phyloP scores from a whole-genome alignment of 768 basidiomycete species.

The Suillus ampliporus region DNA sequence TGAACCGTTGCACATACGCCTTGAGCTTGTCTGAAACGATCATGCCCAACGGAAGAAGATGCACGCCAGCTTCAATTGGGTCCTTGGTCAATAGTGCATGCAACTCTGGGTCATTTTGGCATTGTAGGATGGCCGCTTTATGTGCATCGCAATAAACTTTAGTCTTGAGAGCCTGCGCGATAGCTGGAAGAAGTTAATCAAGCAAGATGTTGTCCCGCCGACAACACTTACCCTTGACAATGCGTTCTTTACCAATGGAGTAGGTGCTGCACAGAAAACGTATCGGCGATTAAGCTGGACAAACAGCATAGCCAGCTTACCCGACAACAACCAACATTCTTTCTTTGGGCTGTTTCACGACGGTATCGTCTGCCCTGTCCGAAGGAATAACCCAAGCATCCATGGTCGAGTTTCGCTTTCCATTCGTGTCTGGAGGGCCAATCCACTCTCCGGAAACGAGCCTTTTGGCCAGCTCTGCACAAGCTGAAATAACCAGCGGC shows the following conservation, averaged over 20 bases:
- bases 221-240: constrained; percentile 79
- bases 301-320: constrained; percentile 43
- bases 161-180: constrained; percentile 79
- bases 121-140: constrained; percentile 82
- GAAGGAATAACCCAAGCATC: constrained; percentile 54
- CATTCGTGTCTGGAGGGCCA: constrained; percentile 28
- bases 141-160: constrained; percentile 90
- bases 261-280: constrained; percentile 70
- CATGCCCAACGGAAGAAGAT: constrained; percentile 79
- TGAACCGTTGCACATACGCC: constrained; percentile 75
- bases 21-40: constrained; percentile 81
- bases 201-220: not conserved
- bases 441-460: constrained; percentile 51
- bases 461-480: constrained; percentile 78
- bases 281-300: not conserved
- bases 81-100: constrained; percentile 77
- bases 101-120: constrained; percentile 85
- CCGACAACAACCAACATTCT: constrained; percentile 72
- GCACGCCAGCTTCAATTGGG: constrained; percentile 79
- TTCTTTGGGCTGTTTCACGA: constrained; percentile 44
- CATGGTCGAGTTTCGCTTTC: constrained; percentile 45
- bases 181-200: constrained; percentile 51
- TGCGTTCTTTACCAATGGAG: constrained; percentile 96
- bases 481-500: constrained; percentile 91
- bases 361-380: constrained; percentile 26